These are phyloP conservation scores for Lipomyces oligophaga DNA, from an alignment of 805 yeast species.

Conservation along the genomic window DNA sequence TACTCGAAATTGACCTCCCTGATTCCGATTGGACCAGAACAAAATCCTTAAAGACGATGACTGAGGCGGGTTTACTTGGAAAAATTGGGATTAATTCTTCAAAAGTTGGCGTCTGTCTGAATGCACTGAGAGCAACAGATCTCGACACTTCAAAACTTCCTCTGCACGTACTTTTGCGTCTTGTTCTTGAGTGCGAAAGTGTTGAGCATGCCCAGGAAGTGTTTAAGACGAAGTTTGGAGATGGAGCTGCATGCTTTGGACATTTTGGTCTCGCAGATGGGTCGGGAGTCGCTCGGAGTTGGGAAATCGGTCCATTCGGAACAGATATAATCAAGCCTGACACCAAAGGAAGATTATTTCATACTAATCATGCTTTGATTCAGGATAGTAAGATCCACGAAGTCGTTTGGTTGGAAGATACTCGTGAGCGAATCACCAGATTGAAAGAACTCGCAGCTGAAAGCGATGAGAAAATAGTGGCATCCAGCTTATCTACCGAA, in stretches of 20 bases:
- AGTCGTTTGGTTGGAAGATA: slow-evolving; percentile 25
- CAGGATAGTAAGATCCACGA: slow-evolving; percentile 15
- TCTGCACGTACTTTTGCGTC: slow-evolving; percentile 40
- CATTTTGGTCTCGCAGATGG: slow-evolving; percentile 29
- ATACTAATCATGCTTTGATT: slow-evolving; percentile 23
- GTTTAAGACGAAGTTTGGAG: slow-evolving; percentile 8
- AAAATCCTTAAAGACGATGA: slow-evolving; percentile 33
- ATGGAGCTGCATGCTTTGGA: slow-evolving; percentile 26
- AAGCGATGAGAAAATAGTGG: slow-evolving; percentile 1
- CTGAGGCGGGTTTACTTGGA: slow-evolving; percentile 41
- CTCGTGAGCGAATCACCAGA: slow-evolving; percentile 17
- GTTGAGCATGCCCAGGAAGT: slow-evolving; percentile 30
- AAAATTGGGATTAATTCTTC: slow-evolving; percentile 39
- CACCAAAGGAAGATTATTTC: slow-evolving; percentile 14
- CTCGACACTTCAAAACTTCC: slow-evolving; percentile 37
- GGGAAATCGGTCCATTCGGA: slow-evolving; percentile 28
- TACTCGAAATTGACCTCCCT: slow-evolving; percentile 32
- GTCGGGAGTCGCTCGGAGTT: slow-evolving; percentile 20
- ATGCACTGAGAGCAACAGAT: slow-evolving; percentile 38
- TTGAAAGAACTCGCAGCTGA: slow-evolving; percentile 11
- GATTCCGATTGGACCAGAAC: slow-evolving; percentile 15
- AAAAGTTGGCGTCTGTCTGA: slow-evolving; percentile 38
- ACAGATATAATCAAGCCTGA: slow-evolving; percentile 13
- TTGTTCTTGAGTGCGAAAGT: slow-evolving; percentile 35
- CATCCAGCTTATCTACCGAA: background rate